These are phyloP conservation scores for Tolypocladium ovalisporum DNA, from an alignment of 2,329 filamentous ascomycete species.

Conservation along the genomic window DNA sequence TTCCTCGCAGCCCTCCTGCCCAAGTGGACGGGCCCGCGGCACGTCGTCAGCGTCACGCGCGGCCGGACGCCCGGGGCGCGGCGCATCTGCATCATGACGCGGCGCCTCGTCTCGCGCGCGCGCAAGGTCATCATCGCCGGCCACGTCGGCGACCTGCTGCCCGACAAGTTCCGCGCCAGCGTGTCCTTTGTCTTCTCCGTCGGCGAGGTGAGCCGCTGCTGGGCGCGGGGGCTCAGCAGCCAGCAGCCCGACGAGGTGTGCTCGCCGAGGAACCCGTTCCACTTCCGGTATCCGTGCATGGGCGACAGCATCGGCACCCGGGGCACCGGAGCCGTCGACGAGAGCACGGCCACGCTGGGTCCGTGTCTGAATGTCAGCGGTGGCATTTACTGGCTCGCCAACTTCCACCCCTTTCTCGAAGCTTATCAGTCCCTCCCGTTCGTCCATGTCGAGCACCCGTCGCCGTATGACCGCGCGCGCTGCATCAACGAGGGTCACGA, in stretches of 20 bases:
- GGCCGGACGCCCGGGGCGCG: conserved; percentile 22
- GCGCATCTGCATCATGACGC: conserved; percentile 30
- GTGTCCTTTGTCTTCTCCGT: conserved; percentile 26
- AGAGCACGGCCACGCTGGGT: conserved; percentile 29
- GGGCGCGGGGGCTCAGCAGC: conserved; percentile 27
- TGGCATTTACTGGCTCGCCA: conserved; percentile 29
- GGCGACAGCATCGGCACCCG: conserved; percentile 31
- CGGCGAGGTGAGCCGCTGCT: conserved; percentile 24
- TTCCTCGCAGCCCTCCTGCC: conserved; percentile 31
- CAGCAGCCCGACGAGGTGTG: conserved; percentile 30
- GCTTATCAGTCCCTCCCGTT: conserved; percentile 15
- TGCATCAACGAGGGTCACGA: conserved; percentile 27
- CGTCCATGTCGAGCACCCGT: conserved; percentile 28
- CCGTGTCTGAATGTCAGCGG: conserved; percentile 27
- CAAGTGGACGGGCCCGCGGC: conserved; percentile 27
- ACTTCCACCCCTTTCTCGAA: conserved; percentile 32
- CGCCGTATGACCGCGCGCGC: conserved; percentile 24
- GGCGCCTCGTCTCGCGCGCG: conserved; percentile 19
- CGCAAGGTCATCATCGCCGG: conserved; percentile 26
- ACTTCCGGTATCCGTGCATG: conserved; percentile 30
- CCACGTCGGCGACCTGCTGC: conserved; percentile 30
- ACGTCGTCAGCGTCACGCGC: conserved; percentile 26
- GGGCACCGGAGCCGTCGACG: conserved; percentile 16
- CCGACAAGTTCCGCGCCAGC: conserved; percentile 16
- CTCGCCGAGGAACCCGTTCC: conserved; percentile 29